These are phyloP conservation scores for Neonectria neomacrospora DNA, from an alignment of 2,329 filamentous ascomycete genomes.

Conservation along the genomic window DNA sequence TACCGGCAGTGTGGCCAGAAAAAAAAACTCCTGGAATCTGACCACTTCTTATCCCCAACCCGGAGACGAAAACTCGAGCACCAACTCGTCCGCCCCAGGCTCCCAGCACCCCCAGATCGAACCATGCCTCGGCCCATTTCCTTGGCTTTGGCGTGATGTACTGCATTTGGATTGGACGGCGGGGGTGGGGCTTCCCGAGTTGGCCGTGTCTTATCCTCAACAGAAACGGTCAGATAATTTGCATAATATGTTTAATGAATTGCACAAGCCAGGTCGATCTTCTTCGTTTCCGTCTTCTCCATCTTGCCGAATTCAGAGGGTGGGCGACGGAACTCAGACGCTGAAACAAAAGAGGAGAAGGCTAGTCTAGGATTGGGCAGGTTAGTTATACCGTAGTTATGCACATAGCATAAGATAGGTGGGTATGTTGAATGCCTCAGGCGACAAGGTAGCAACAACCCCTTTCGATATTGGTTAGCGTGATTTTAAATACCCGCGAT, in stretches of 20 bases:
- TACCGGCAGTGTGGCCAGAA: not conserved
- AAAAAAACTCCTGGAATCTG: not conserved
- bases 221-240: not conserved
- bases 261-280: too few relatives aligned
- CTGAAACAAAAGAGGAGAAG: not conserved
- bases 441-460: not conserved
- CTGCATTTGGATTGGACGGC: not conserved
- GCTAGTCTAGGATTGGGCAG: too few relatives aligned
- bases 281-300: not conserved
- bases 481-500: not conserved
- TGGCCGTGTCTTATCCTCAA: conserved; percentile 1
- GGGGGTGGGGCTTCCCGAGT: not conserved
- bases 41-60: conserved; percentile 8
- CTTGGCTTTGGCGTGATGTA: not conserved
- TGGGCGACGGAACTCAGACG: not conserved
- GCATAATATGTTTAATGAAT: not conserved
- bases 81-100: not conserved
- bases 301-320: not conserved
- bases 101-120: not conserved
- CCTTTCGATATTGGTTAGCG: not conserved
- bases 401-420: not conserved
- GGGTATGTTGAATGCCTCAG: not conserved
- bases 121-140: conserved; percentile 6
- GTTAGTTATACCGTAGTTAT: too few relatives aligned
- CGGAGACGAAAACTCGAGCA: conserved; percentile 1